phyloP scores from a whole-genome alignment of 768 basidiomycete species.

The Crucibulum laeve region DNA sequence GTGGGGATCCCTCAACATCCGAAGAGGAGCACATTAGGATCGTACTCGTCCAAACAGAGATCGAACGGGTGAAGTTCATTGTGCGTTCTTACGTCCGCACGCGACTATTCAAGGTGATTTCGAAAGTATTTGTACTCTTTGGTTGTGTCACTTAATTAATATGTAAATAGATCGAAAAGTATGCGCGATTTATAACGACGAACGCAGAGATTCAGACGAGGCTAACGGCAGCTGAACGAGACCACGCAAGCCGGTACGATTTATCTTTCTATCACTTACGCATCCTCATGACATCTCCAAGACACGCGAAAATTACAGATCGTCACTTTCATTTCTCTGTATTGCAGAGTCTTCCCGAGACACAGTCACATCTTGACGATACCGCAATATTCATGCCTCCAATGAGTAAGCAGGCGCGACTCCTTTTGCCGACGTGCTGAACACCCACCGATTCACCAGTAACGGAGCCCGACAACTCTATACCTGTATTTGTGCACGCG shows the following conservation, averaged over 20 bases:
- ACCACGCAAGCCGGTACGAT: constrained; percentile 69
- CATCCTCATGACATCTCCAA: constrained; percentile 19
- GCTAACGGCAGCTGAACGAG: constrained; percentile 78
- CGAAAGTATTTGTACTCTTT: constrained; percentile 1
- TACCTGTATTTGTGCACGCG: constrained; percentile 81
- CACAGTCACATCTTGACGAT: constrained; percentile 77
- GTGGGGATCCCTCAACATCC: constrained; percentile 77
- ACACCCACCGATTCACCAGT: constrained; percentile 40
- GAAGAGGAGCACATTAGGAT: constrained; percentile 94
- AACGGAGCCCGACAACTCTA: constrained; percentile 67
- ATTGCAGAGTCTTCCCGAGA: constrained; percentile 75
- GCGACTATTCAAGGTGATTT: constrained; percentile 74
- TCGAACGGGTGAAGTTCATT: constrained; percentile 91
- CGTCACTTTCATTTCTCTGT: constrained; percentile 78
- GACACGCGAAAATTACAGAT: constrained; percentile 74
- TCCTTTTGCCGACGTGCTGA: constrained; percentile 4
- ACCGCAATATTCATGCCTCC: constrained; percentile 61
- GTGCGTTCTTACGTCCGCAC: constrained; percentile 87
- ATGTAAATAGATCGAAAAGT: constrained; percentile 73
- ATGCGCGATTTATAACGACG: constrained; percentile 71
- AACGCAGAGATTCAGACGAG: constrained; percentile 71
- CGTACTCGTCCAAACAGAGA: constrained; percentile 90
- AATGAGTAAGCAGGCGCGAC: constrained; percentile 54
- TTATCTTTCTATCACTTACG: neutral
- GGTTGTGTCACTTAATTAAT: constrained; percentile 4